Conservation (phyloP, 2,329 filamentous ascomycete species). For the Paecilomyces formosus region DNA sequence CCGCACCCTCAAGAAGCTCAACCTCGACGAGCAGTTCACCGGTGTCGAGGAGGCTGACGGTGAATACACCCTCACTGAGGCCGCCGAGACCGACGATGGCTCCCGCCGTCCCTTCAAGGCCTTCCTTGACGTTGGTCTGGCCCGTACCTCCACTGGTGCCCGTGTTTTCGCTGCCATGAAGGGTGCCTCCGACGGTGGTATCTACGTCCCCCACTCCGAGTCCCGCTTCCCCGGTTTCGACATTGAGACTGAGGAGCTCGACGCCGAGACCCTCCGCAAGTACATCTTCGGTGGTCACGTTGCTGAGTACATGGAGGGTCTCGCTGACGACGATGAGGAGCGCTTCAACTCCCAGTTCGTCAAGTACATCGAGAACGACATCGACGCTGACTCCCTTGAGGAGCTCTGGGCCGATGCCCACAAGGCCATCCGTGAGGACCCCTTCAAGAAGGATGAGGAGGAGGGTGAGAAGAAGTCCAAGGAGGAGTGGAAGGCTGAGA, state of each 20-base stretch:
- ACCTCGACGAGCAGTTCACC: slow-evolving; percentile 82
- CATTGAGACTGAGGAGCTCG: slow-evolving; percentile 95
- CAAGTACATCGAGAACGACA: slow-evolving; percentile 93
- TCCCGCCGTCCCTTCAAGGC: slow-evolving; percentile 96
- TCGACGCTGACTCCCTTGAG: slow-evolving; percentile 95
- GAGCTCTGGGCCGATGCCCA: slow-evolving; percentile 93
- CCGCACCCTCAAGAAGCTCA: slow-evolving; percentile 94
- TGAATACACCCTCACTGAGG: slow-evolving; percentile 94
- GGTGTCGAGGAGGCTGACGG: slow-evolving; percentile 97
- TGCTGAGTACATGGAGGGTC: slow-evolving; percentile 99
- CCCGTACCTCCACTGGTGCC: slow-evolving; percentile 94
- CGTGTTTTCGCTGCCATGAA: slow-evolving; percentile 99
- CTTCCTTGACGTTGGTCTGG: slow-evolving; percentile 95
- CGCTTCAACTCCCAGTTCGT: slow-evolving; percentile 98
- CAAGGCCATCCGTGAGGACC: slow-evolving; percentile 94
- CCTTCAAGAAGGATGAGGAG: slow-evolving; percentile 81
- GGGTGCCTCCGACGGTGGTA: slow-evolving; percentile 96
- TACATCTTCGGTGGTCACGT: slow-evolving; percentile 99
- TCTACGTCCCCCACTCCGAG: slow-evolving; percentile 96
- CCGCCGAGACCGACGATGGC: slow-evolving; percentile 79
- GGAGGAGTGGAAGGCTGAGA: slow-evolving; percentile 94
- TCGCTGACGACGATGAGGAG: slow-evolving; percentile 99
- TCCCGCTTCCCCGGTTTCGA: slow-evolving; percentile 99
- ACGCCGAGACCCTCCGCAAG: slow-evolving; percentile 92
- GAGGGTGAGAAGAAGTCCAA: slow-evolving; percentile 86